Percentiles rank a stretch among this genome's conserved stretches.
phyloP scores from a whole-genome alignment of 148 eudicot species.

The Oxyria digyna region DNA sequence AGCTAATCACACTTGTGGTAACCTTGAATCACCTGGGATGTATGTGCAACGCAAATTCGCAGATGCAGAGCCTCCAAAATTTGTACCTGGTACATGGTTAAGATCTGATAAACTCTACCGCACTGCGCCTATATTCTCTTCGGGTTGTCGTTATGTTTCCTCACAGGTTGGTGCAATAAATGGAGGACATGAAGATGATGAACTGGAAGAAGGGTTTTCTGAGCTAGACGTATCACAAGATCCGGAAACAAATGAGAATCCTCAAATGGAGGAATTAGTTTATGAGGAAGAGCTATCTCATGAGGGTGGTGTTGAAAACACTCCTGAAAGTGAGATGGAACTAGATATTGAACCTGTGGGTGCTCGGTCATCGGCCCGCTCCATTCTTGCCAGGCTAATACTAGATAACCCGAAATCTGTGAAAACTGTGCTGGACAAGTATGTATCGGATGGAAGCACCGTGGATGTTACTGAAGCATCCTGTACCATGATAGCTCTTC shows the following conservation, averaged over 20 bases:
- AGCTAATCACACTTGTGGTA: slow-evolving; percentile 5
- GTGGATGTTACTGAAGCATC: slow-evolving; percentile 19
- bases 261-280: slow-evolving; percentile 9
- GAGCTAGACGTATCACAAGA: slow-evolving; percentile 46
- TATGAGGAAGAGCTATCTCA: slow-evolving; percentile 40
- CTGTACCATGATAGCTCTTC: slow-evolving; percentile 24
- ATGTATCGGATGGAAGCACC: slow-evolving; percentile 42
- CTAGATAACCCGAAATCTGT: slow-evolving; percentile 26
- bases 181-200: slow-evolving; percentile 12
- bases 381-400: slow-evolving; percentile 25
- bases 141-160: slow-evolving; percentile 6
- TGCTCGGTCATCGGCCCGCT: slow-evolving; percentile 8
- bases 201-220: slow-evolving; percentile 76
- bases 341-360: slow-evolving; percentile 23
- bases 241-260: slow-evolving; percentile 12
- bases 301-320: slow-evolving; percentile 22
- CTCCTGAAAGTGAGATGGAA: slow-evolving; percentile 28
- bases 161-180: slow-evolving; percentile 13
- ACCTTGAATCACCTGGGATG: neutral
- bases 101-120: neutral
- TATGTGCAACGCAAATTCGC: neutral
- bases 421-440: slow-evolving; percentile 34
- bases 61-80: neutral
- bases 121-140: neutral
- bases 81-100: neutral